Base-by-base conservation (phyloP, 495 filamentous ascomycete genomes). In the Xeromyces bisporus region DNA sequence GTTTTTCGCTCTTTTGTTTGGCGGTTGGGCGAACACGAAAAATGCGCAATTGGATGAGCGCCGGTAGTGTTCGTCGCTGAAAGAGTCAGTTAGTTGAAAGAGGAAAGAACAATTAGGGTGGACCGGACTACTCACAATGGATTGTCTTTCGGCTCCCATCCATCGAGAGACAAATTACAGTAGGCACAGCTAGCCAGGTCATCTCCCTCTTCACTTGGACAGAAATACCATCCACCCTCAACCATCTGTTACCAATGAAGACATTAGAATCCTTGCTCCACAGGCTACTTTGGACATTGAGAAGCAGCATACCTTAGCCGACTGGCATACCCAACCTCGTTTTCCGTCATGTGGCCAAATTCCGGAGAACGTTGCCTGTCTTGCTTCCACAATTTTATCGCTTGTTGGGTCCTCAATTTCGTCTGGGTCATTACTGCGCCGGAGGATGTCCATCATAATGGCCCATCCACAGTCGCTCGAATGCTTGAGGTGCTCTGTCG, bases 151-250 rank as follows among this genome's bases (percentile, higher is more conserved):
- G 80, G 75, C 45, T 93, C 86, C 86, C 87, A 96, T 1, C 80
- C 82, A 49, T 92, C 83, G 28, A 96, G 65, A 18, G 72, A 77
- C 17, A 94, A 52, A 21, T 70, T 67, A 52, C 89, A 97, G 50
- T 96, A 94, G 11, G 75, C 69, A 47, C 89, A 97, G 8, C 71
- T 85, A 2, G 77, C 80, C 50, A 83, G 72, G 51, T 97, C 89
- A 32, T 81, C 69, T 16, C 70, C 76, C 20, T 86, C 84, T 20
- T 66, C 59, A 1, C 65, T 80, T 0, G 89, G 89, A 20, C 81
- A 84, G 52, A 86, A 93, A 47, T 79, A 82, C 83, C 86, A 97
- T 10, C 89, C 89, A 5, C 80, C 80, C 33, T 83, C 77, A 24
- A 80, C 78, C 67, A 94, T 80, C 85, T 94, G 40, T 24, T n/a